A percentile compares a stretch with the other conserved stretches of the same genome.
phyloP scores from a whole-genome alignment of 441 rosid species.

The Breynia disticha region DNA sequence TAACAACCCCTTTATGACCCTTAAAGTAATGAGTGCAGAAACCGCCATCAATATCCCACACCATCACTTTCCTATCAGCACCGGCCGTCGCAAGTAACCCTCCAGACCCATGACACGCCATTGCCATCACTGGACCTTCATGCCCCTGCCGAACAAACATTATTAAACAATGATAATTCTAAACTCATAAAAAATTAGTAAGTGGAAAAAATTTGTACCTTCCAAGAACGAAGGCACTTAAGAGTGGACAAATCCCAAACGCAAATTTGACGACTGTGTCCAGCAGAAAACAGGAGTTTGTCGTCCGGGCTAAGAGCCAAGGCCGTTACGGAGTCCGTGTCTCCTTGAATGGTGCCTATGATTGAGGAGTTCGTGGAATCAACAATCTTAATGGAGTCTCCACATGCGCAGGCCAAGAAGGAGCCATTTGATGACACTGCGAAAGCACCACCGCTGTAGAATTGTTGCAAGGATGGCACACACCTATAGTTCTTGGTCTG shows the following conservation, averaged over 20 bases:
- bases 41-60: constrained; percentile 98
- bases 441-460: constrained; percentile 82
- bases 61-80: constrained; percentile 91
- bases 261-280: constrained; percentile 78
- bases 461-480: constrained; percentile 62
- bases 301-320: constrained; percentile 71
- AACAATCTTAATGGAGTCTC: constrained; percentile 64
- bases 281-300: constrained; percentile 75
- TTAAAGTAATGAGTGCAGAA: constrained; percentile 90
- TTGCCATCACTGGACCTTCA: constrained; percentile 84
- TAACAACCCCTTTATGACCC: constrained; percentile 86
- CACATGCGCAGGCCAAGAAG: constrained; percentile 70
- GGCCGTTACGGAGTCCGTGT: constrained; percentile 60
- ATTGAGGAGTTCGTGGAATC: constrained; percentile 46
- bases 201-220: constrained; percentile 2
- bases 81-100: constrained; percentile 98
- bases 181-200: not conserved
- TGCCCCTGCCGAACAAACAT: constrained; percentile 64
- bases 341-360: constrained; percentile 60
- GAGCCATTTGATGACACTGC: constrained; percentile 69
- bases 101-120: constrained; percentile 89
- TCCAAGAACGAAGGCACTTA: constrained; percentile 85
- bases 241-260: constrained; percentile 78
- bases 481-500: constrained; percentile 57
- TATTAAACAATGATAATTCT: too few relatives aligned